Conservation (phyloP, 208 protist genomes). For the Perkinsela sp. region DNA sequence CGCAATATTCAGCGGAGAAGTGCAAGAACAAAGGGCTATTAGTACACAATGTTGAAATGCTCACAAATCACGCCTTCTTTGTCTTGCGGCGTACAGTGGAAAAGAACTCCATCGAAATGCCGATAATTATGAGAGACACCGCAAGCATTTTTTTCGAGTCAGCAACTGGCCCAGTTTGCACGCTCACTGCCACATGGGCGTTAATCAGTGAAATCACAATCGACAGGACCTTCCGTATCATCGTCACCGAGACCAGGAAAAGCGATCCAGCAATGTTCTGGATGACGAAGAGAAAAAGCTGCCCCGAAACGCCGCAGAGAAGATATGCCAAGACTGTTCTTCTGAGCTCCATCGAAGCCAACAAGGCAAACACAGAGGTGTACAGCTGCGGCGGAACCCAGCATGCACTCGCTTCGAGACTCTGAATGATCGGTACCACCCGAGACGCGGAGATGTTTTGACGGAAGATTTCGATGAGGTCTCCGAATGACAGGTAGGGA, state of each 20-base stretch:
- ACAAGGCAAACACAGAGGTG: neutral
- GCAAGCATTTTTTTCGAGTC: neutral
- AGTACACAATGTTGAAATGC: too few relatives aligned
- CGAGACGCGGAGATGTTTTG: neutral
- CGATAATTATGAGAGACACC: neutral
- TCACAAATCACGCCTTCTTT: too few relatives aligned
- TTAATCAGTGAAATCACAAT: neutral
- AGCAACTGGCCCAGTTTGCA: neutral
- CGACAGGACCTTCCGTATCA: slow-evolving; percentile 1
- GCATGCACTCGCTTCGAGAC: neutral
- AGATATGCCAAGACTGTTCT: neutral
- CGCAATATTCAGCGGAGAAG: too few relatives aligned
- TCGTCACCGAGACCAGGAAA: neutral
- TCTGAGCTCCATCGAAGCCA: neutral
- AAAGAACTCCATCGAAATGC: neutral
- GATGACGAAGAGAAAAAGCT: slow-evolving; percentile 1
- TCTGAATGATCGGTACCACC: neutral
- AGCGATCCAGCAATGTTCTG: neutral
- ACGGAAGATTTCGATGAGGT: neutral
- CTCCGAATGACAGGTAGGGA: neutral
- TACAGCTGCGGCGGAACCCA: neutral
- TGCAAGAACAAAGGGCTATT: too few relatives aligned
- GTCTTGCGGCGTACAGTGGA: neutral
- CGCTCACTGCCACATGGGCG: neutral
- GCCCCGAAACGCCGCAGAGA: neutral